Conservation (phyloP, 345 rosid species). For the Eucalyptus viminalis region DNA sequence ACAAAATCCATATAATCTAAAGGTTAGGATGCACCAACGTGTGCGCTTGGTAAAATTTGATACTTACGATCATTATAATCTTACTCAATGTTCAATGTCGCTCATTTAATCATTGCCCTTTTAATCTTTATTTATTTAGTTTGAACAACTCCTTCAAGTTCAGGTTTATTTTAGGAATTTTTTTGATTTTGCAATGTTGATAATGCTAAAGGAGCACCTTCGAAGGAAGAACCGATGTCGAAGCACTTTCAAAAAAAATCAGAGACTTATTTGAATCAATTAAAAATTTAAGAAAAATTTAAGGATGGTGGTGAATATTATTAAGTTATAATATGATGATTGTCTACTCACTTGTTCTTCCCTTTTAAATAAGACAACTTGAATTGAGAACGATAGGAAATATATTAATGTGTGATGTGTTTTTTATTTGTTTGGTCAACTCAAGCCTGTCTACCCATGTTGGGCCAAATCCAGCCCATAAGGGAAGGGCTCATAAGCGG, state of each 20-base stretch:
- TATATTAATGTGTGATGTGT: background rate
- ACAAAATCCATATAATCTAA: too few relatives aligned
- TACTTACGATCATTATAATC: background rate
- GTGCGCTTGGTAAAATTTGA: background rate
- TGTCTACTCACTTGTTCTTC: background rate
- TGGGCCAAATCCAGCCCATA: too few relatives aligned
- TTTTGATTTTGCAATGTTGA: background rate
- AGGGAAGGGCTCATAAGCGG: too few relatives aligned
- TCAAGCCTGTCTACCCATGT: too few relatives aligned
- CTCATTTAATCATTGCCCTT: background rate
- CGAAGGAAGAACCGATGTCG: background rate
- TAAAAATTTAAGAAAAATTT: too few relatives aligned
- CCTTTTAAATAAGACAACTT: background rate
- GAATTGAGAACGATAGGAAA: background rate
- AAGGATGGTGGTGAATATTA: background rate
- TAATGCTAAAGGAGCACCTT: background rate
- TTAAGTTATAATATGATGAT: too few relatives aligned
- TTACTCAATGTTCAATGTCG: background rate
- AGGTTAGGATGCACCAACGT: background rate
- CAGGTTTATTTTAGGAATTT: background rate
- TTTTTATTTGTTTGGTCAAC: too few relatives aligned
- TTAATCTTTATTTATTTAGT: too few relatives aligned
- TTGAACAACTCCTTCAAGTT: background rate
- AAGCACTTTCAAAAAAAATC: background rate
- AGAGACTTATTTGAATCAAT: background rate